Percentiles rank a stretch among this genome's conserved stretches.
These are phyloP conservation scores for Candida patagonica DNA, from an alignment of 805 yeast species.

Conservation along the genomic window DNA sequence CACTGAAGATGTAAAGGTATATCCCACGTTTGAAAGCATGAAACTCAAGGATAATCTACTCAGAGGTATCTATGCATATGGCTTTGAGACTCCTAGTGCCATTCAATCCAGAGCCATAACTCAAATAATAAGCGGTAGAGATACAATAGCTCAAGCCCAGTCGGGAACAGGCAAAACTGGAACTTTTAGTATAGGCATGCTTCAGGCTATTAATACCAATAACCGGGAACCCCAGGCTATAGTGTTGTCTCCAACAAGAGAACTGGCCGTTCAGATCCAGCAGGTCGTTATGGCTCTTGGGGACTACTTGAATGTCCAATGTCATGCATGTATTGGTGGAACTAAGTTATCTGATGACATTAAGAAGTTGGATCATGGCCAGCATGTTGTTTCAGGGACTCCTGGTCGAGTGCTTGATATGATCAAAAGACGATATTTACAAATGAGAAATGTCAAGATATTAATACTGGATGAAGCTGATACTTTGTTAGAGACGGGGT, in stretches of 20 bases:
- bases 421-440: conserved; percentile 83
- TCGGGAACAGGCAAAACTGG: conserved; percentile 92
- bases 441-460: conserved; percentile 80
- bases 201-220: conserved; percentile 55
- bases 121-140: conserved; percentile 68
- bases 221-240: conserved; percentile 80
- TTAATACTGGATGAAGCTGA: conserved; percentile 97
- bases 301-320: conserved; percentile 77
- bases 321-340: conserved; percentile 98
- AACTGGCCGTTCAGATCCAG: conserved; percentile 92
- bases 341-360: conserved; percentile 82
- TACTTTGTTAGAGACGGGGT: conserved; percentile 88
- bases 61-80: conserved; percentile 65
- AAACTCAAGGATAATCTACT: conserved; percentile 12
- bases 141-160: conserved; percentile 76
- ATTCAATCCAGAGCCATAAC: conserved; percentile 74
- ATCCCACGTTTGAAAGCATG: conserved; percentile 8
- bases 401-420: conserved; percentile 97
- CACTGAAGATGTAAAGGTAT: conserved; percentile 32
- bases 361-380: conserved; percentile 74
- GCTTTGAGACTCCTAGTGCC: conserved; percentile 74
- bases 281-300: conserved; percentile 87
- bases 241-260: conserved; percentile 95
- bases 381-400: conserved; percentile 92
- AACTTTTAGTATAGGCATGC: conserved; percentile 62